Evolutionary conservation across 768 basidiomycete genomes (phyloP).

Genomic region (Kwoniella botswanensis): DNA sequence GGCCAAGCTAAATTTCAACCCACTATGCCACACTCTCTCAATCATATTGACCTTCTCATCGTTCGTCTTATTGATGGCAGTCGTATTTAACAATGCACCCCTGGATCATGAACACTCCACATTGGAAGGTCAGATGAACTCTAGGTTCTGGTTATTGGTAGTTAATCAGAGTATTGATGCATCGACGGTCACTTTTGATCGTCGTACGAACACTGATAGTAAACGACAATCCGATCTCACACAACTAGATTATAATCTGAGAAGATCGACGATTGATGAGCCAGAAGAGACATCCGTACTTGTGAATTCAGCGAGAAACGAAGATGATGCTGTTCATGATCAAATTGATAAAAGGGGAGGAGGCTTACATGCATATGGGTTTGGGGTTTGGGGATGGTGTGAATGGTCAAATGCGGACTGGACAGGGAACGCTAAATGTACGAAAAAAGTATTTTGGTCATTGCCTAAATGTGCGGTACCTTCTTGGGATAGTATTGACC

Average conservation of each 20-base stretch:
- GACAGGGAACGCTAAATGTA: slow-evolving; percentile 20
- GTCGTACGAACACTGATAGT: not conserved
- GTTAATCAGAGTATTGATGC: slow-evolving; percentile 19
- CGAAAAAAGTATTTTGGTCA: slow-evolving; percentile 20
- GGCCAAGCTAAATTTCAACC: slow-evolving; percentile 12
- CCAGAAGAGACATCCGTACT: not conserved
- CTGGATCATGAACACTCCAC: slow-evolving; percentile 21
- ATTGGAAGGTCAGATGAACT: slow-evolving; percentile 16
- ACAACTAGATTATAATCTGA: not conserved
- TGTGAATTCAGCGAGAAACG: not conserved
- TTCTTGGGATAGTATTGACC: slow-evolving; percentile 16
- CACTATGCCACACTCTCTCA: slow-evolving; percentile 14
- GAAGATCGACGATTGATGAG: not conserved
- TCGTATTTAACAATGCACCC: slow-evolving; percentile 21
- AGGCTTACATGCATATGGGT: slow-evolving; percentile 26
- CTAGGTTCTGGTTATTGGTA: slow-evolving; percentile 15
- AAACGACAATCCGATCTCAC: too few species aligned
- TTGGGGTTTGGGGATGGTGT: slow-evolving; percentile 33
- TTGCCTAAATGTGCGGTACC: slow-evolving; percentile 5
- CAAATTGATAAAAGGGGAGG: slow-evolving; percentile 2
- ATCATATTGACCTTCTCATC: slow-evolving; percentile 16
- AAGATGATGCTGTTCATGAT: not conserved
- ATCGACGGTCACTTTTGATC: not conserved
- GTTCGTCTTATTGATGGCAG: slow-evolving; percentile 7
- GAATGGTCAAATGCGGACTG: slow-evolving; percentile 23